Evolutionary conservation across 2,329 filamentous ascomycete genomes (phyloP).

Genomic region (Trichophyton verrucosum): DNA sequence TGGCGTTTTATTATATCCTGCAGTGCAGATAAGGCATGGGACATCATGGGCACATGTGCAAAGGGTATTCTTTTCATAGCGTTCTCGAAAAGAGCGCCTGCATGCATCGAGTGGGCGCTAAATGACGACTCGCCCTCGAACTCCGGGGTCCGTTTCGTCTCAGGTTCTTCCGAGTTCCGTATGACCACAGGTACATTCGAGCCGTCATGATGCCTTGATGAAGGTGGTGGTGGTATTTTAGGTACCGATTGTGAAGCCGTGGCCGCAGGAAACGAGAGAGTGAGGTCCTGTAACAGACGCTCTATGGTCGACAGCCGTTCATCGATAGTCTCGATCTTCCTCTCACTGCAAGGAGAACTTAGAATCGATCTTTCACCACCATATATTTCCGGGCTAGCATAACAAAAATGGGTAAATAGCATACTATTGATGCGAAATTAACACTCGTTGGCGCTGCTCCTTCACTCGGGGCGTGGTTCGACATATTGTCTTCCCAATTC

Average conservation of each 20-base stretch:
- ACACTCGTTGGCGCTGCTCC: slow-evolving; percentile 14
- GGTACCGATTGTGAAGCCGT: slow-evolving; percentile 15
- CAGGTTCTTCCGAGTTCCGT: slow-evolving; percentile 19
- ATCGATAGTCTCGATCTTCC: slow-evolving; percentile 43
- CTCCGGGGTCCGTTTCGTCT: slow-evolving; percentile 14
- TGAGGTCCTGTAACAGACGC: slow-evolving; percentile 27
- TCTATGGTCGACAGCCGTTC: slow-evolving; percentile 40
- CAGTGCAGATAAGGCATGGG: slow-evolving; percentile 26
- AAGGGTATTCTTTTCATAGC: slow-evolving; percentile 26
- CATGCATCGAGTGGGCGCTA: slow-evolving; percentile 37
- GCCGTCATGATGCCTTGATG: not conserved
- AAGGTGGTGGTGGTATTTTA: slow-evolving; percentile 18
- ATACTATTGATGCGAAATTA: slow-evolving; percentile 17
- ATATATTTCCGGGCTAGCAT: not conserved
- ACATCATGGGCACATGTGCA: slow-evolving; percentile 28
- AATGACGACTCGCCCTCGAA: slow-evolving; percentile 42
- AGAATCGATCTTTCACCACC: not conserved
- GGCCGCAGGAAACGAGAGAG: slow-evolving; percentile 8
- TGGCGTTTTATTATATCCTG: slow-evolving; percentile 30
- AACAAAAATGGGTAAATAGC: not conserved
- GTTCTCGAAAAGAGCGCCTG: slow-evolving; percentile 32
- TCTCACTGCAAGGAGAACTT: slow-evolving; percentile 30
- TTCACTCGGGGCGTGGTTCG: slow-evolving; percentile 12
- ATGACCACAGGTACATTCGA: slow-evolving; percentile 11
- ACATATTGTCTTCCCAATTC: slow-evolving; percentile 9